Conservation (phyloP, 1,284 basidiomycete genomes). For the Irpex lacteus region DNA sequence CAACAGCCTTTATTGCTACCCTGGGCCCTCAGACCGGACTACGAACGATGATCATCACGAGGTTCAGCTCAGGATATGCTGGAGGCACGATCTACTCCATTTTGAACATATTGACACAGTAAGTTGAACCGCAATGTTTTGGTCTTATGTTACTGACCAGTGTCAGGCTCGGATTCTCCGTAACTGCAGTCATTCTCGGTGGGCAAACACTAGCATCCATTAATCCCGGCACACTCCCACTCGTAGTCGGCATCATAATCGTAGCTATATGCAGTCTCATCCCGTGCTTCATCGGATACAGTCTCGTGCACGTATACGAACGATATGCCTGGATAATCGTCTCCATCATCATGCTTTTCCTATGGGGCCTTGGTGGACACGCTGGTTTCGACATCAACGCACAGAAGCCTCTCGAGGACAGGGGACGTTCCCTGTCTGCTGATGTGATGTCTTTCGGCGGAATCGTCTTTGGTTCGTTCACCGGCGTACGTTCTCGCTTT, state of each 20-base stretch:
- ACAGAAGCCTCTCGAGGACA: slow-evolving; percentile 44
- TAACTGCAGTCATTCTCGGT: slow-evolving; percentile 44
- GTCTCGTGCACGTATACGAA: slow-evolving; percentile 57
- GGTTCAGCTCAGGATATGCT: slow-evolving; percentile 56
- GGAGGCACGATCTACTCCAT: slow-evolving; percentile 56
- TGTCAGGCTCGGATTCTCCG: slow-evolving; percentile 44
- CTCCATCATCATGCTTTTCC: slow-evolving; percentile 53
- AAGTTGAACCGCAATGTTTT: slow-evolving; percentile 11
- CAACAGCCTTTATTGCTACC: slow-evolving; percentile 51
- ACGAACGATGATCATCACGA: slow-evolving; percentile 57
- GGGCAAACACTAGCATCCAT: slow-evolving; percentile 47
- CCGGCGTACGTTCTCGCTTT: slow-evolving; percentile 35
- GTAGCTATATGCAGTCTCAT: slow-evolving; percentile 41
- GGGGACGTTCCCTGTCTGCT: slow-evolving; percentile 39
- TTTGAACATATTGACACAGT: slow-evolving; percentile 58
- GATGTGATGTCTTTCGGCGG: slow-evolving; percentile 56
- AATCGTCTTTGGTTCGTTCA: slow-evolving; percentile 53
- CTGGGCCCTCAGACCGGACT: slow-evolving; percentile 63
- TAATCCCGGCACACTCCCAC: slow-evolving; percentile 38
- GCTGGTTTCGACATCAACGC: slow-evolving; percentile 48
- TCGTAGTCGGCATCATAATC: slow-evolving; percentile 44
- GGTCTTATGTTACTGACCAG: not conserved
- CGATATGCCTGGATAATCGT: slow-evolving; percentile 61
- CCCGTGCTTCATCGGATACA: slow-evolving; percentile 50
- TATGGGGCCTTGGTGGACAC: slow-evolving; percentile 51